Base-by-base conservation (phyloP, 305 asterid species). In the Vinca major region DNA sequence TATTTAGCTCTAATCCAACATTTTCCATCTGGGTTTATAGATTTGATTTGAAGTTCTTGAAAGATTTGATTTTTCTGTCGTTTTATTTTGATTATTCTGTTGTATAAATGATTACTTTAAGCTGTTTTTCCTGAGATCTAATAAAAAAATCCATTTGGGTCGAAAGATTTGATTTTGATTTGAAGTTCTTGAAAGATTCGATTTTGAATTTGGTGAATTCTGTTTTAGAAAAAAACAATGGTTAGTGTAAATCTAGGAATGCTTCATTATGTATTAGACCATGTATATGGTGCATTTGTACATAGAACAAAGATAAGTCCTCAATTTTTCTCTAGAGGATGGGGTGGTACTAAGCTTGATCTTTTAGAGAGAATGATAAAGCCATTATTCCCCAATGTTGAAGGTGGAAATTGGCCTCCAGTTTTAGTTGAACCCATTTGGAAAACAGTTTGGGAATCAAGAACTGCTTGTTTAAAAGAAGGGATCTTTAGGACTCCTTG, bases 401-500 rank as follows among this genome's bases (percentile, higher is more conserved):
- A 86, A 77, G 89, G 89, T 16, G 81, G 79, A 71, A 86, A 83
- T 50, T 90, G 95, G 96, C 94, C 97, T 70, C 97, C 99, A 1
- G 56, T 79, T 57, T 53, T 75, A 67, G 86, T 93, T 66, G 83
- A 84, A 66, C 96, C 97, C 26, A 70, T 62, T 71, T 93, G 99
- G 99, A 93, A 79, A 73, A 91, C 96, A 0, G 84, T 89, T 73
- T 90, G 97, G 96, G 99, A 93, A 77, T 83, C 96, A n/a, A 88
- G 86, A 63, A 78, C 75, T 53, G 97, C 99, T 74, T 69, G 73
- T 65, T 80, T 89, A 54, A 87, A 84, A 74, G 97, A 93, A 91
- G 99, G 96, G 78, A 78, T 81, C 19, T 93, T 93, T 75, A 80
- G 54, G 80, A 93, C 96, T 51, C 97, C 99, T 68, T 89, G 97